Conservation (phyloP, 495 filamentous ascomycete species). For the Apodospora peruviana region DNA sequence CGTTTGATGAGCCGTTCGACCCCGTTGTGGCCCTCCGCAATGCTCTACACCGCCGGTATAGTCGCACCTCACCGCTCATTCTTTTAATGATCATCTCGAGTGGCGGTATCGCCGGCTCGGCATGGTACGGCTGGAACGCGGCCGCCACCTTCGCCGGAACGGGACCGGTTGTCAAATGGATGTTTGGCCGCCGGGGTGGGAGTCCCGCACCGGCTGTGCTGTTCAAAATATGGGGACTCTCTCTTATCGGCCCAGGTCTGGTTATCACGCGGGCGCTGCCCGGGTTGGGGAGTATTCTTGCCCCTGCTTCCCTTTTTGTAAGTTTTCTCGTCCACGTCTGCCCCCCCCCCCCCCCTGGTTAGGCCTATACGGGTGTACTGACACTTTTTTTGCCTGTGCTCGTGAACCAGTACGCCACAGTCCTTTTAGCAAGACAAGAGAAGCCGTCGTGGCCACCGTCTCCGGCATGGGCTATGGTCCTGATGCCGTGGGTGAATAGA, state of each 20-base stretch:
- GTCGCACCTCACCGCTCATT: constrained; percentile 52
- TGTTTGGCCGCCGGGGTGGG: constrained; percentile 2
- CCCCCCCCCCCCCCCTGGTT: no score
- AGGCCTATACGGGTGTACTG: no score
- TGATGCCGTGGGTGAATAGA: constrained; percentile 62
- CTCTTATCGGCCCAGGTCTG: constrained; percentile 34
- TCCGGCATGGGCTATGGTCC: constrained; percentile 60
- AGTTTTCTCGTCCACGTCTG: constrained; percentile 26
- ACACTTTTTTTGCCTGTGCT: no score
- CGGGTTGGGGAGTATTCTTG: constrained; percentile 20
- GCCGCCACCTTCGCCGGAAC: constrained; percentile 33
- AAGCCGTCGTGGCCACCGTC: constrained; percentile 63
- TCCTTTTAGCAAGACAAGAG: constrained; percentile 17
- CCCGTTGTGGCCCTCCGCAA: constrained; percentile 56
- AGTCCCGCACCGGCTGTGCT: background rate
- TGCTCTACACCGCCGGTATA: constrained; percentile 47
- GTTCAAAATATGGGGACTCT: constrained; percentile 17
- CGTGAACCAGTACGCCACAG: constrained; percentile 15
- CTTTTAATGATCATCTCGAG: constrained; percentile 50
- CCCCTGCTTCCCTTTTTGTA: constrained; percentile 28
- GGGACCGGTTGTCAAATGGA: constrained; percentile 19
- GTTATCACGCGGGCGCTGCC: constrained; percentile 29
- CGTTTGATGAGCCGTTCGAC: constrained; percentile 66
- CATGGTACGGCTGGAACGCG: constrained; percentile 32
- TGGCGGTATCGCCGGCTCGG: constrained; percentile 42